These are phyloP conservation scores for Rhodocollybia butyracea DNA, from an alignment of 768 basidiomycete genomes.

Conservation along the genomic window DNA sequence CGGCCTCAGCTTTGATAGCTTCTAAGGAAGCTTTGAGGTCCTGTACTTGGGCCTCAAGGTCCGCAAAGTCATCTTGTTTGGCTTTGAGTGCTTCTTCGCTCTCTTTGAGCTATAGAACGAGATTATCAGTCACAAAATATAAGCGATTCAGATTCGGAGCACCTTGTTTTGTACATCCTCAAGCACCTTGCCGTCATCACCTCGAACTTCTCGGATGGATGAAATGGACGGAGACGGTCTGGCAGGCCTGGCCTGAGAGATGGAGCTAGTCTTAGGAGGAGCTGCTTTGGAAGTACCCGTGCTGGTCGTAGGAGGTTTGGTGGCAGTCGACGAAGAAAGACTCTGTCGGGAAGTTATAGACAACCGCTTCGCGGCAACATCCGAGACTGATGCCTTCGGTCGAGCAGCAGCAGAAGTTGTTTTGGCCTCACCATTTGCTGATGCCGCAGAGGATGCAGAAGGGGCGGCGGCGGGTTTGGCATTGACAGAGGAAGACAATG, in stretches of 20 bases:
- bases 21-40: slow-evolving; percentile 50
- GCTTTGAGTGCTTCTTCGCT: slow-evolving; percentile 48
- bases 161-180: slow-evolving; percentile 64
- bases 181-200: slow-evolving; percentile 48
- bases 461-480: slow-evolving; percentile 31
- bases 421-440: slow-evolving; percentile 35
- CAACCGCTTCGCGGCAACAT: slow-evolving; percentile 53
- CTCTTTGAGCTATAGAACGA: slow-evolving; percentile 51
- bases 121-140: slow-evolving; percentile 3
- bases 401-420: slow-evolving; percentile 35
- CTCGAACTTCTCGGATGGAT: slow-evolving; percentile 70
- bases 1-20: slow-evolving; percentile 40
- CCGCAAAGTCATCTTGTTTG: slow-evolving; percentile 47
- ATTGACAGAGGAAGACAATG: slow-evolving; percentile 38
- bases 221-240: slow-evolving; percentile 60
- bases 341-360: slow-evolving; percentile 39
- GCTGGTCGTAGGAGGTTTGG: slow-evolving; percentile 22
- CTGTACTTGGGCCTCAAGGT: slow-evolving; percentile 52
- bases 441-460: slow-evolving; percentile 40
- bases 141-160: slow-evolving; percentile 10
- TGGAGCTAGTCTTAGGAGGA: slow-evolving; percentile 30
- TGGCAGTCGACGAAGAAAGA: slow-evolving; percentile 31
- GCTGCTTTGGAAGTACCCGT: slow-evolving; percentile 15
- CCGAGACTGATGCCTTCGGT: slow-evolving; percentile 68
- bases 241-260: slow-evolving; percentile 36